Evolutionary conservation across 208 protist species (phyloP), one percentile per base, ranked within the genome.

Genomic region (Kentomonas sorsogonicus): DNA sequence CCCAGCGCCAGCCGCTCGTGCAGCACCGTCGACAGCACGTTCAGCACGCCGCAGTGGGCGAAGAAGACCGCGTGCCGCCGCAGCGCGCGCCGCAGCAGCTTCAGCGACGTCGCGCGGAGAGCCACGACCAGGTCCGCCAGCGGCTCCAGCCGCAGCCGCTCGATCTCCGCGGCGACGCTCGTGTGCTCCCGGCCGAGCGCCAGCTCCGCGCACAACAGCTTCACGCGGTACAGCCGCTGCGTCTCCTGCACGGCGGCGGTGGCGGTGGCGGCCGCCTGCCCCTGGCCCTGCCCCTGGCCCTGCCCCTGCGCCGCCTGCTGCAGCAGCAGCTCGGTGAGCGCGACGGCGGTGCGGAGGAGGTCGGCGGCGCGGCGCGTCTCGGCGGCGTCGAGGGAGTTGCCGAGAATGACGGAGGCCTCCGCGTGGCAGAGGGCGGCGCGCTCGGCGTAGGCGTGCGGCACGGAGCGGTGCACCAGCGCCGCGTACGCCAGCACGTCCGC

Each of bases 51-150:
- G 22, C 61, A 64, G 33, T 66, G 55, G 13, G 88, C 77, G 53
- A 83, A 94, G 39, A 75, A 83, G 22, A 70, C 63, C 3, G 73
- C 72, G 63, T 91, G 75, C 27, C 68, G 60, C n/a, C 44, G 48
- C 55, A 91, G 57, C 18, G 78, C 76, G 16, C 67, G 27, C 43
- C 89, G 79, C 43, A 90, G 74, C 33, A 89, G 60, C 36, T 53
- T 41, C 22, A 88, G 52, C 45, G 78, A 84, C 16, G 77, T 61
- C 34, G 75, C 69, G 45, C 66, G 66, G 38, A 94, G 56, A 13
- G 87, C 83, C n/a, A 80, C 70, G 29, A 86, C 70, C 7, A 89
- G 52, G 72, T 94, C 83, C 3, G 69, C 23, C 31, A 94, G 59
- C 46, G 71, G 55, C 1, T 45, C 51, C 11, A 73, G 20, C 13